Conservation (phyloP, 2,329 filamentous ascomycete species). For the Dactylellina drechsleri region DNA sequence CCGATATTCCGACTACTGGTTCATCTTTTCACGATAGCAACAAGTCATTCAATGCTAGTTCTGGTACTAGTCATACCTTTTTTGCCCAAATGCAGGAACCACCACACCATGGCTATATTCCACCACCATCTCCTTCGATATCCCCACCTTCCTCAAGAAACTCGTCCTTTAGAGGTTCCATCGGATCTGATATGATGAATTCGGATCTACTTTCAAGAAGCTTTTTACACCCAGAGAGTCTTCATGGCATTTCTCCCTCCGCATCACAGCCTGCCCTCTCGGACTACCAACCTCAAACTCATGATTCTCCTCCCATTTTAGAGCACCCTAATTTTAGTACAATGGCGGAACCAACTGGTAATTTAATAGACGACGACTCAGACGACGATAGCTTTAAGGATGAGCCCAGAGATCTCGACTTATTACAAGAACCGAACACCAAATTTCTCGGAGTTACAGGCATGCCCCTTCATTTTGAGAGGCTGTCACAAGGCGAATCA, state of each 20-base stretch:
- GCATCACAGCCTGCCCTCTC: neutral
- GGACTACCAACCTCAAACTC: neutral
- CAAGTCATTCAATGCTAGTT: neutral
- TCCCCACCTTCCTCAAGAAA: slow-evolving; percentile 9
- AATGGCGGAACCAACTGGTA: neutral
- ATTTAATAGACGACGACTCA: slow-evolving; percentile 8
- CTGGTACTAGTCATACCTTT: slow-evolving; percentile 1
- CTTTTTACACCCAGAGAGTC: slow-evolving; percentile 37
- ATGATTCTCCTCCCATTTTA: neutral
- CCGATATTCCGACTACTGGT: neutral
- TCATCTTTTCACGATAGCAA: neutral
- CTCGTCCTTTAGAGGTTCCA: slow-evolving; percentile 45
- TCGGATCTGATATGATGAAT: slow-evolving; percentile 26
- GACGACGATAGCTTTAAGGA: slow-evolving; percentile 42
- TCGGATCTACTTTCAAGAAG: slow-evolving; percentile 30
- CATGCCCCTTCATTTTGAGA: neutral
- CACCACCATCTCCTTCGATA: slow-evolving; percentile 6
- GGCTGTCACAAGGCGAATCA: neutral
- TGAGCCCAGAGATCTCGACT: slow-evolving; percentile 39
- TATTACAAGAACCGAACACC: slow-evolving; percentile 49
- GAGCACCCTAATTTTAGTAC: neutral
- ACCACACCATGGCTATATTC: neutral
- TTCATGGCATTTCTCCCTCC: slow-evolving; percentile 13
- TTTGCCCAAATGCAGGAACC: slow-evolving; percentile 48
- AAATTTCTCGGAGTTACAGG: slow-evolving; percentile 37